Conservation (phyloP, 148 eudicot genomes). For the Vaccinium vitisidaea region DNA sequence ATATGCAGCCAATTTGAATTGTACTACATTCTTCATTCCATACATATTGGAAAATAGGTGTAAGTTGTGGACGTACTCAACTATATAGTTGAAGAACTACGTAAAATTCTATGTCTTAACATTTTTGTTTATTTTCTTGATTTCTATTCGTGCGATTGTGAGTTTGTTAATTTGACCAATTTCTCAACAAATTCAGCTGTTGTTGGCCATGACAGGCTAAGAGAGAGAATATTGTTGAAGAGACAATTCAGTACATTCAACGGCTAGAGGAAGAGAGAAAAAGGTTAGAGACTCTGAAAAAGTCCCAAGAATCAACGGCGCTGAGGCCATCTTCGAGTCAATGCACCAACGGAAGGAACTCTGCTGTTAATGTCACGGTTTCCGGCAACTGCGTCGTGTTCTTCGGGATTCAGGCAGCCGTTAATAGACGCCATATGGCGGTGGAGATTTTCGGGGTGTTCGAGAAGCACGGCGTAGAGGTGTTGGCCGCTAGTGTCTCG, state of each 20-base stretch:
- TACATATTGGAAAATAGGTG: too few species aligned
- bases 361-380: constrained; percentile 11
- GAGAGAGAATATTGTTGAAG: constrained; percentile 19
- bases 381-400: constrained; percentile 19
- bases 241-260: constrained; percentile 25
- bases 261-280: constrained; percentile 27
- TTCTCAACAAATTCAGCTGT: not conserved
- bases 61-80: too few species aligned
- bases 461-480: constrained; percentile 29
- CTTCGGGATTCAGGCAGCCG: constrained; percentile 22
- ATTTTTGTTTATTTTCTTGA: too few species aligned
- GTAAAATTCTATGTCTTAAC: too few species aligned
- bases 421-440: constrained; percentile 7
- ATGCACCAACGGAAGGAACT: not conserved
- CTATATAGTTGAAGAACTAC: too few species aligned
- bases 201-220: constrained; percentile 21
- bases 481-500: constrained; percentile 29
- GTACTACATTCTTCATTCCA: too few species aligned
- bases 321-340: not conserved
- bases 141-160: too few species aligned
- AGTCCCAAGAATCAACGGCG: not conserved
- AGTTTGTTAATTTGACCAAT: not conserved
- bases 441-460: constrained; percentile 28
- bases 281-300: constrained; percentile 30
- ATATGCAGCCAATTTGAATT: too few species aligned